Percentiles rank a stretch among this genome's conserved stretches.
These are phyloP conservation scores for Pichia kudriavzevii DNA, from an alignment of 1,139 yeast genomes.

Conservation along the genomic window DNA sequence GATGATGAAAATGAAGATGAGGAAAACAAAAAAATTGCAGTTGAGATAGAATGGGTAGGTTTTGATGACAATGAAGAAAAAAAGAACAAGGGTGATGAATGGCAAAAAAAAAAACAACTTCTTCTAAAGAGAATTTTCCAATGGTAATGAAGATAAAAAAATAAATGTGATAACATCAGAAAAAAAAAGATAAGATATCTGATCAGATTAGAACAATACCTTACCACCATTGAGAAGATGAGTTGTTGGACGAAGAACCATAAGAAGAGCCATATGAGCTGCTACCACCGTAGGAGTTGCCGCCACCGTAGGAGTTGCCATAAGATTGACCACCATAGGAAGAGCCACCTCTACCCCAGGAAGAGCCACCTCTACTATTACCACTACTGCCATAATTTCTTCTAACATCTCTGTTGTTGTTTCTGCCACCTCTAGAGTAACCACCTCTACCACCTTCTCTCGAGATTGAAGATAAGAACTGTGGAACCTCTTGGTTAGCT, in stretches of 20 bases:
- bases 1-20: too few species aligned
- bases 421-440: constrained; percentile 44
- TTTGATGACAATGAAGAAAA: too few species aligned
- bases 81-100: too few species aligned
- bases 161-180: background rate
- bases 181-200: background rate
- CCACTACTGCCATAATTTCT: constrained; percentile 19
- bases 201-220: background rate
- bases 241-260: constrained; percentile 15
- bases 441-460: constrained; percentile 71
- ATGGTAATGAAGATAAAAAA: background rate
- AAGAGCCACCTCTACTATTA: constrained; percentile 12
- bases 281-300: constrained; percentile 17
- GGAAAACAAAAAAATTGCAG: too few species aligned
- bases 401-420: constrained; percentile 32
- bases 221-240: constrained; percentile 24
- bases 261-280: constrained; percentile 14
- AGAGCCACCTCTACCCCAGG: constrained; percentile 17
- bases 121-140: too few species aligned
- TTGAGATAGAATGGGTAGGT: too few species aligned
- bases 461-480: constrained; percentile 69
- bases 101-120: too few species aligned
- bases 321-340: constrained; percentile 17
- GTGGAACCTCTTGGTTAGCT: constrained; percentile 97
- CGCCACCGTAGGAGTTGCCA: constrained; percentile 18